phyloP scores from a whole-genome alignment of 768 basidiomycete genomes.

The Phylloporus sp. region DNA sequence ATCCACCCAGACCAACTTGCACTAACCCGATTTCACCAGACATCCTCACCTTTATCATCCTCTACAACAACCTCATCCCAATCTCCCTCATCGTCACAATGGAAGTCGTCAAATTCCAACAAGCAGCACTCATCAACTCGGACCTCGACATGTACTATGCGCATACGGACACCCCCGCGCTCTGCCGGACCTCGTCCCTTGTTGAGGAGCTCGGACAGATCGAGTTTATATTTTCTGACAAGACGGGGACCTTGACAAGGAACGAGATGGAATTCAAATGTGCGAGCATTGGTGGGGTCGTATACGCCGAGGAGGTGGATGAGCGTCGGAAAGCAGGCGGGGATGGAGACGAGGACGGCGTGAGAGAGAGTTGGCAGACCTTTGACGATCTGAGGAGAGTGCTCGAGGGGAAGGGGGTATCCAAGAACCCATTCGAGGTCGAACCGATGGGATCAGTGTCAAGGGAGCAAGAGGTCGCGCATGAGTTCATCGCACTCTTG shows the following conservation, averaged over 20 bases:
- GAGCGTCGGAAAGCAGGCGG: conserved; percentile 67
- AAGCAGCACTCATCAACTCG: conserved; percentile 94
- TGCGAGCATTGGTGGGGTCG: conserved; percentile 82
- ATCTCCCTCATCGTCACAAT: conserved; percentile 99
- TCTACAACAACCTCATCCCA: conserved; percentile 98
- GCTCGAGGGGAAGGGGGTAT: conserved; percentile 38
- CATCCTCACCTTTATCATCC: conserved; percentile 95
- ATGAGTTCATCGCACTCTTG: conserved; percentile 75
- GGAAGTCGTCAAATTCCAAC: conserved; percentile 99
- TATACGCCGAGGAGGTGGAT: conserved; percentile 89
- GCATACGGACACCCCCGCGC: conserved; percentile 90
- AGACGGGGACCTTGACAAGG: conserved; percentile 91
- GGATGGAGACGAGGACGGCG: conserved; percentile 37
- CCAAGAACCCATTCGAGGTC: conserved; percentile 54
- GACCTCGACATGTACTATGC: conserved; percentile 99
- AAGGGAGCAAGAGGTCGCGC: conserved; percentile 48
- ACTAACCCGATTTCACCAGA: conserved; percentile 43
- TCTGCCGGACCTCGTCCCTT: conserved; percentile 95
- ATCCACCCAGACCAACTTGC: background rate
- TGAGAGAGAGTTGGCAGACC: conserved; percentile 62
- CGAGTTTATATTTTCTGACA: conserved; percentile 93
- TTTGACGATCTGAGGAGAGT: conserved; percentile 67
- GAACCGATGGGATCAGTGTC: conserved; percentile 15
- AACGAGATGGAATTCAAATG: conserved; percentile 98
- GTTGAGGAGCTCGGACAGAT: conserved; percentile 99